Evolutionary conservation across 176 grass and related monocot species (phyloP), one percentile per base, ranked within the genome.

Genomic region (Tillandsia fasciculata): DNA sequence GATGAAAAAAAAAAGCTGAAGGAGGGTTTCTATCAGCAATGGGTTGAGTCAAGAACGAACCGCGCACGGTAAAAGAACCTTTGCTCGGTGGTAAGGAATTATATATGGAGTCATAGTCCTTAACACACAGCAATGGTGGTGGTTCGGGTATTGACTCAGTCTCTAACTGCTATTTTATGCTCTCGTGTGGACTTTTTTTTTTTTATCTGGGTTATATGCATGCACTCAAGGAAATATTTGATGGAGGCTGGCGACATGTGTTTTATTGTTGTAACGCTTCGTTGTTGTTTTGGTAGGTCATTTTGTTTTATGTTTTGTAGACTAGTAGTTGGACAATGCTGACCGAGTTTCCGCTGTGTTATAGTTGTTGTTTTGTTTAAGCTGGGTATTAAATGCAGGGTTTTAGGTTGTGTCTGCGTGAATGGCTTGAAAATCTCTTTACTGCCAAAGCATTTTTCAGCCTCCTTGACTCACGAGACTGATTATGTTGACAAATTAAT

Each of bases 141-240:
- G 93, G 93, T 97, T 97, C 89, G 86, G 93, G 93, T 83, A 97
- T 97, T 97, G 93, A 97, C 89, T 97, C 64, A 59, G 75, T 65
- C 26, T 78, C 54, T 48, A 15, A 20, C 47, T 15, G 42, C 26
- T 74, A 63, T 12, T 20, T 72, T 10, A 23, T 12, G n/a, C 3
- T 47, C 75, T 52, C 12, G 15, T 12, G 15, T 15, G 47, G 29
- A 27, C 10, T 3, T 72, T 64, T 70, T 63, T 17, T 2, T 10
- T 80, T 52, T 76, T 87, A 67, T 77, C 64, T 61, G 4, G 8
- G 8, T 0, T 8, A 26, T 50, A 65, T 15, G 10, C 9, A 51
- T 57, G 67, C 64, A 75, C 67, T 77, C 68, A 68, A 82, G 56
- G 22, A 14, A 7, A 20, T 61, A 23, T 59, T 2, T n/a, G 12